Percentiles rank a stretch among this genome's conserved stretches.
Conservation (phyloP, 331 rosid species). For the Pyrus hybrid region DNA sequence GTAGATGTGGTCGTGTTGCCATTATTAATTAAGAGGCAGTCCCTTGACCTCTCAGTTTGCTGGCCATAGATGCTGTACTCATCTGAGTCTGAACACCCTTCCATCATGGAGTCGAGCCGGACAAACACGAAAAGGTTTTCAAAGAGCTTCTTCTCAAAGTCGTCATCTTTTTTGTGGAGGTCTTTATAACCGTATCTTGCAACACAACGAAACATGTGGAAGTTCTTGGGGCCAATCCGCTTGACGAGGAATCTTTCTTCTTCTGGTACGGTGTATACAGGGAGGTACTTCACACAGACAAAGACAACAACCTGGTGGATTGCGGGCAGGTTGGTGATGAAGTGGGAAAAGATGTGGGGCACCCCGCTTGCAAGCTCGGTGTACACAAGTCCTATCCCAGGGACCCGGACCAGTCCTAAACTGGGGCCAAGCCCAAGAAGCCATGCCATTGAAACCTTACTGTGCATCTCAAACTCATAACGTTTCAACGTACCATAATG, state of each 20-base stretch:
- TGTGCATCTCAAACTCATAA: constrained; percentile 88
- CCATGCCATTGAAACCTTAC: constrained; percentile 99
- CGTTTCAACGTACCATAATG: constrained; percentile 90
- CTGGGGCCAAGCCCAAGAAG: constrained; percentile 98
- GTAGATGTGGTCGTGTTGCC: constrained; percentile 33
- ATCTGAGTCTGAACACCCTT: constrained; percentile 97
- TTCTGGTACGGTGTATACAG: constrained; percentile 94
- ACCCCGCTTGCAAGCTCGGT: constrained; percentile 96
- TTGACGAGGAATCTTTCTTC: constrained; percentile 92
- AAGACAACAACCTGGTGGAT: constrained; percentile 86
- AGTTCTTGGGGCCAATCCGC: constrained; percentile 90
- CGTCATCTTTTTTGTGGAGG: constrained; percentile 84
- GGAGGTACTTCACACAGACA: constrained; percentile 92
- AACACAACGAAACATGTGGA: constrained; percentile 92
- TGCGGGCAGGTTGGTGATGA: constrained; percentile 96
- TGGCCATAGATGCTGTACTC: constrained; percentile 73
- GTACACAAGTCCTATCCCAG: constrained; percentile 94
- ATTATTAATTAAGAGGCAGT: constrained; percentile 32
- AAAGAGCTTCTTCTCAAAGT: constrained; percentile 86
- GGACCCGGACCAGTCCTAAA: constrained; percentile 95
- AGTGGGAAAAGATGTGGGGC: constrained; percentile 93
- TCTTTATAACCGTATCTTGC: constrained; percentile 93
- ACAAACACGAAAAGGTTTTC: constrained; percentile 72
- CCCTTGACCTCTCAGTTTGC: constrained; percentile 48
- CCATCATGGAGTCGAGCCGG: constrained; percentile 93